These are phyloP conservation scores for Glonium stellatum DNA, from an alignment of 495 filamentous ascomycete species.

Conservation along the genomic window DNA sequence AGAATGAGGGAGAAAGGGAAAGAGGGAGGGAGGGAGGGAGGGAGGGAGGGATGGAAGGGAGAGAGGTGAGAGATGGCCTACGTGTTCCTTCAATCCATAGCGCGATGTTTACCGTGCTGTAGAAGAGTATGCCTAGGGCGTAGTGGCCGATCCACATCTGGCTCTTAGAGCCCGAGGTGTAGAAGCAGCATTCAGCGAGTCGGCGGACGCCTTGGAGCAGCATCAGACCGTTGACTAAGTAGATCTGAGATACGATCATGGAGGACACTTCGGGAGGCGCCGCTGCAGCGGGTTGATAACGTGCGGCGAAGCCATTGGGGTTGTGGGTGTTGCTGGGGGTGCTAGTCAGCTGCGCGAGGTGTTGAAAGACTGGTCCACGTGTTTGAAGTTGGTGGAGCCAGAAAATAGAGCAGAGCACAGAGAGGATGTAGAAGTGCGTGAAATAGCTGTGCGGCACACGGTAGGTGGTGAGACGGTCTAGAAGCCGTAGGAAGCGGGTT, in stretches of 20 bases:
- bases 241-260: constrained; percentile 44
- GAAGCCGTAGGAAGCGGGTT: constrained; percentile 18
- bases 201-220: constrained; percentile 65
- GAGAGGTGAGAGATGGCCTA: constrained; percentile 43
- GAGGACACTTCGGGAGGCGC: constrained; percentile 42
- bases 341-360: constrained; percentile 30
- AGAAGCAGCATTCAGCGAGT: constrained; percentile 59
- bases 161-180: constrained; percentile 59
- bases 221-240: constrained; percentile 57
- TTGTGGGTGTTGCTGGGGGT: not conserved
- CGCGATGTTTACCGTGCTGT: constrained; percentile 60
- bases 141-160: constrained; percentile 83
- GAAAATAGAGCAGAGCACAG: constrained; percentile 62
- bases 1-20: constrained; percentile 48
- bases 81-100: constrained; percentile 84
- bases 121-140: constrained; percentile 70
- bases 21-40: constrained; percentile 54
- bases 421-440: constrained; percentile 74
- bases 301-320: not conserved
- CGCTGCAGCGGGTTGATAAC: constrained; percentile 23
- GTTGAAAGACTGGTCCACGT: constrained; percentile 46
- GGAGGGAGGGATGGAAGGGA: constrained; percentile 54
- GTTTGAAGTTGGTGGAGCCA: constrained; percentile 65
- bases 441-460: constrained; percentile 84
- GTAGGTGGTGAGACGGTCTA: constrained; percentile 49